These are phyloP conservation scores for Evernia prunastri DNA, from an alignment of 495 filamentous ascomycete species.

Conservation along the genomic window DNA sequence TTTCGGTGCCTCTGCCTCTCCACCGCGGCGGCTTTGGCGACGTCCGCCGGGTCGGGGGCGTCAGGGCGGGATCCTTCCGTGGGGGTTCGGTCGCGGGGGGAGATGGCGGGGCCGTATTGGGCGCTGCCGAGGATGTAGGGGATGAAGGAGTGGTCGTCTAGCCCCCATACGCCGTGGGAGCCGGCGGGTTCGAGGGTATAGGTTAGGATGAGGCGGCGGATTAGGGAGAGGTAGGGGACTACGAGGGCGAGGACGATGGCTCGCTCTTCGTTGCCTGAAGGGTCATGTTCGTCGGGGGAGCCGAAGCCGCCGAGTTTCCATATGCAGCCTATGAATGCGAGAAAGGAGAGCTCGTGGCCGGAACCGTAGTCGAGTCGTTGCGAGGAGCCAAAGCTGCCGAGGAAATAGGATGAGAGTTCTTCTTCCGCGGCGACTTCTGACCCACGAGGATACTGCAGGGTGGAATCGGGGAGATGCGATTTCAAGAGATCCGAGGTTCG, in stretches of 20 bases:
- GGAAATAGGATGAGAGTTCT: slow-evolving; percentile 73
- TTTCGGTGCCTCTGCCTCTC: slow-evolving; percentile 63
- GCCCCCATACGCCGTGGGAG: slow-evolving; percentile 92
- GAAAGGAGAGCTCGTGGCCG: slow-evolving; percentile 89
- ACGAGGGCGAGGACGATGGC: slow-evolving; percentile 74
- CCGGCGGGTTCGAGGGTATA: slow-evolving; percentile 96
- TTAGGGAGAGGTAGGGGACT: slow-evolving; percentile 67
- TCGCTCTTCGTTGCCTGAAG: slow-evolving; percentile 56
- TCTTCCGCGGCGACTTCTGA: slow-evolving; percentile 41
- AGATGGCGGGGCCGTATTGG: slow-evolving; percentile 73
- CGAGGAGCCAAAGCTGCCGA: slow-evolving; percentile 81
- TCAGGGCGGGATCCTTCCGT: slow-evolving; percentile 67
- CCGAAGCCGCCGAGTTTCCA: slow-evolving; percentile 85
- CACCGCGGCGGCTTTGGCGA: slow-evolving; percentile 60
- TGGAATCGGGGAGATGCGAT: slow-evolving; percentile 50
- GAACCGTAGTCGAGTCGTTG: slow-evolving; percentile 93
- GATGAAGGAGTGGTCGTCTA: slow-evolving; percentile 97
- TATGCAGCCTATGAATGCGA: slow-evolving; percentile 80
- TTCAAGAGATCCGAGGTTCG: slow-evolving; percentile 52
- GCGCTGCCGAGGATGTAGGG: slow-evolving; percentile 92
- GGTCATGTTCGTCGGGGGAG: slow-evolving; percentile 20
- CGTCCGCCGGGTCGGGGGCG: slow-evolving; percentile 62
- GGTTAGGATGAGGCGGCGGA: slow-evolving; percentile 74
- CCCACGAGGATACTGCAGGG: slow-evolving; percentile 34
- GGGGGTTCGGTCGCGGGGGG: slow-evolving; percentile 53